phyloP scores from a whole-genome alignment of 2,329 filamentous ascomycete species.

The Ceratocystis cacaofunesta region DNA sequence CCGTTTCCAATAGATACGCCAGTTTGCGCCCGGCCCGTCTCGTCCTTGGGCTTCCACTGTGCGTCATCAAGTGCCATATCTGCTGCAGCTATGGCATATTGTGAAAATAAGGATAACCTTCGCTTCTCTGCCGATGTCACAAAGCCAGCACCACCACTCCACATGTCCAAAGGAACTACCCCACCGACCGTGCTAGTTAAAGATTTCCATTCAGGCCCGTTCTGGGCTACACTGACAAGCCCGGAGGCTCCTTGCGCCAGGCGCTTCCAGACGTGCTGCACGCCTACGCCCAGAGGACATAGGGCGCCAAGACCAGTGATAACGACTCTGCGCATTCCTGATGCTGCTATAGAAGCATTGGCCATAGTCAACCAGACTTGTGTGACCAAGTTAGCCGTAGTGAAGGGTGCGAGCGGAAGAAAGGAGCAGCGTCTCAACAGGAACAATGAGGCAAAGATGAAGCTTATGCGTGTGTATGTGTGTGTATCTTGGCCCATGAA shows the following conservation, averaged over 20 bases:
- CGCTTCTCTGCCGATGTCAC: conserved; percentile 38
- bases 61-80: conserved; percentile 78
- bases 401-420: not conserved
- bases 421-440: not conserved
- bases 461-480: not conserved
- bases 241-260: conserved; percentile 69
- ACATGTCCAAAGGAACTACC: conserved; percentile 48
- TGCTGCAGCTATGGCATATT: conserved; percentile 77
- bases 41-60: conserved; percentile 51
- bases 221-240: conserved; percentile 54
- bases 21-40: conserved; percentile 53
- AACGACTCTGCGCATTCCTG: conserved; percentile 45
- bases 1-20: conserved; percentile 90
- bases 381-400: not conserved
- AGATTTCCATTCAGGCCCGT: conserved; percentile 49
- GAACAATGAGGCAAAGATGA: not conserved
- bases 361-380: not conserved
- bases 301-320: conserved; percentile 72
- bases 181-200: conserved; percentile 78
- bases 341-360: conserved; percentile 1
- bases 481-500: not conserved
- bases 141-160: conserved; percentile 41
- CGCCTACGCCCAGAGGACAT: conserved; percentile 69
- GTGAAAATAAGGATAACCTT: conserved; percentile 79
- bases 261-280: conserved; percentile 63